Evolutionary conservation across 2,329 filamentous ascomycete genomes (phyloP), one percentile per base, ranked within the genome.

Genomic region (Rhynchosporium graminicola): DNA sequence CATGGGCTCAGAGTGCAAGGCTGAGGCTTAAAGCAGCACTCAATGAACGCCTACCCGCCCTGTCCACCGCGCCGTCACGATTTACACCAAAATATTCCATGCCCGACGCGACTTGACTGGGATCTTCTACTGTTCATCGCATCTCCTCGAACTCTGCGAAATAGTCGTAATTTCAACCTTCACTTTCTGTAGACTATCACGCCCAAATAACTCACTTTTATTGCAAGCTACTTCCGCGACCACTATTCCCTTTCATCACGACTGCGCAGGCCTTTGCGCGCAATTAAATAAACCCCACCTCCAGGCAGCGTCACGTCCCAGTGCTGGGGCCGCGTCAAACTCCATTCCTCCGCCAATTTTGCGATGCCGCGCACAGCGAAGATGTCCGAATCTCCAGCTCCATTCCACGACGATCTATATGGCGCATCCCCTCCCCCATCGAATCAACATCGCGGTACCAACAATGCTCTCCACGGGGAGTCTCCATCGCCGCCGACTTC

Each of bases 401-500:
- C 67, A 38, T 64, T 67, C 43, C 64, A 69, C 0, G 69, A 74
- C 5, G 72, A 75, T 51, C 43, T 73, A 1, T 75, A 74, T 59
- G 67, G 64, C 50, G 70, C 73, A 45, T 70, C 72, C 20, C 71
- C 73, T 4, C 67, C 58, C n/a, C 72, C 71, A 12, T 64, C 54
- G 43, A 57, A 55, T 15, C 59, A 59, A 42, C 38, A 64, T 63
- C 59, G 63, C 40, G 38, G 46, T 55, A 12, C 50, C 55, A 15
- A 57, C 45, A 51, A 52, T 62, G 43, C 47, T 56, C 7, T 67
- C 69, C 29, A 63, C 68, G 47, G 46, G 26, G 36, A 52, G 42
- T 72, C 72, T 50, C 69, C 70, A 29, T 72, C 76, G 9, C 75
- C 79, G 20, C 69, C 74, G 9, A 69, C 70, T 8, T 74, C 72